phyloP scores from a whole-genome alignment of 495 filamentous ascomycete genomes.

The Annulohypoxylon bovei region DNA sequence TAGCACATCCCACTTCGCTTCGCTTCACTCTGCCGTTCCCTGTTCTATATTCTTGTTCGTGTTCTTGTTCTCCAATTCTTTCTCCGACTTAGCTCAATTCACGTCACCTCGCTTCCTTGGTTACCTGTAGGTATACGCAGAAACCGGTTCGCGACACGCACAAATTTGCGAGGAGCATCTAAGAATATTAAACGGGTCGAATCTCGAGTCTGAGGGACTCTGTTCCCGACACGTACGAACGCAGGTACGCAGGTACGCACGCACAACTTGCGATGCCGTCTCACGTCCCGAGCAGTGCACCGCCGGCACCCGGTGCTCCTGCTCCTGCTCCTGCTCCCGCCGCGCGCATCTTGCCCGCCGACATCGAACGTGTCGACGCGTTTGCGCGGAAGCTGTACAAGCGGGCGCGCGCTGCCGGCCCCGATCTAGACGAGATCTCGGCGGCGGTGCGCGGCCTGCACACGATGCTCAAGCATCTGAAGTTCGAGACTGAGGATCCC shows the following conservation, averaged over 20 bases:
- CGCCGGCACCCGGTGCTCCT: background rate
- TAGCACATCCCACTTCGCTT: constrained; percentile 16
- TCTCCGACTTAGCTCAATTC: constrained; percentile 13
- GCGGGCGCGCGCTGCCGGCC: constrained; percentile 50
- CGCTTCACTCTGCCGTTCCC: constrained; percentile 13
- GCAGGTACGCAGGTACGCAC: background rate
- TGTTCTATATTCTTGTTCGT: constrained; percentile 7
- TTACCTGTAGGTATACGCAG: background rate
- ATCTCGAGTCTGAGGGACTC: constrained; percentile 19
- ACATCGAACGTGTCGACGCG: constrained; percentile 55
- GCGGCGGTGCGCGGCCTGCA: constrained; percentile 55
- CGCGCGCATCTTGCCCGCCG: constrained; percentile 35
- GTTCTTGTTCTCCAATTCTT: constrained; percentile 22
- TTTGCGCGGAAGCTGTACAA: constrained; percentile 54
- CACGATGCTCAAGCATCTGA: constrained; percentile 59
- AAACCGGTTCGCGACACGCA: background rate
- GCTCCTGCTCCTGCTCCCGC: background rate
- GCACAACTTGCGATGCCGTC: constrained; percentile 30
- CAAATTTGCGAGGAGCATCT: background rate
- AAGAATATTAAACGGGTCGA: background rate
- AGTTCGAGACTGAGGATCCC: constrained; percentile 58
- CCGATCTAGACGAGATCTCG: constrained; percentile 50
- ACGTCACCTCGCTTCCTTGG: background rate
- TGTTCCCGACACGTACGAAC: constrained; percentile 1
- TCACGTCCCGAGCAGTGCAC: background rate